Base-by-base conservation (phyloP, 2,329 filamentous ascomycete genomes). In the Microcyclosporella mali region DNA sequence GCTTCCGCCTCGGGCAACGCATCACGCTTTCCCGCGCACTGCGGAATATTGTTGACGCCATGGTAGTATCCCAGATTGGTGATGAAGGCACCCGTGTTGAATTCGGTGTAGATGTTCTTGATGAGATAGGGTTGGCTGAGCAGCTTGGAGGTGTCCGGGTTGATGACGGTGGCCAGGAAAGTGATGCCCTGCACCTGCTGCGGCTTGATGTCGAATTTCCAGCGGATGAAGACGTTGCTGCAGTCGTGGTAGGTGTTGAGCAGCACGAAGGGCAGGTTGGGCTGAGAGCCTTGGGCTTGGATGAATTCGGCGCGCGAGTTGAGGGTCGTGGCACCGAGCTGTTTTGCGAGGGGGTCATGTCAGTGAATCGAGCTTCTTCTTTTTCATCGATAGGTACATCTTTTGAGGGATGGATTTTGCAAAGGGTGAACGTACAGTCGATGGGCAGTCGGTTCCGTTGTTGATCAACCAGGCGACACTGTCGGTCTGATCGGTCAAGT, bases 211-310 rank as follows among this genome's bases (percentile, higher is more conserved):
- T 47, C 46, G 32, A 55, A 57, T 10, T 48, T 42, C 56, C 55
- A 58, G 18, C 55, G 49, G 4, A 56, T 45, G 21, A 56, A 49
- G 40, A 55, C 45, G 17, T 50, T 41, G 19, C 46, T 45, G 44
- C 56, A 59, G 33, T 53, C 51, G 38, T 58, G 47, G 46, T 49
- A 59, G 16, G 52, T 40, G 33, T 57, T 55, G n/a, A 55, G 25
- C 10, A 55, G 50, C 16, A 47, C 18, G 36, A 58, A 59, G 6
- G 54, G 54, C 10, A 57, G 46, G n/a, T 50, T 38, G 3, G 56
- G 56, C 33, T 58, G 56, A 3, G 49, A 47, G 15, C 44, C 54
- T 37, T 57, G 53, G 16, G 47, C 52, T n/a, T 49, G 47, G 31
- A 53, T 29, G 31, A 57, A 58, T 1, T 47, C 50, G 3, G 40